Conservation (phyloP, 164 flowering plant species). For the Kingdonia uniflora region DNA sequence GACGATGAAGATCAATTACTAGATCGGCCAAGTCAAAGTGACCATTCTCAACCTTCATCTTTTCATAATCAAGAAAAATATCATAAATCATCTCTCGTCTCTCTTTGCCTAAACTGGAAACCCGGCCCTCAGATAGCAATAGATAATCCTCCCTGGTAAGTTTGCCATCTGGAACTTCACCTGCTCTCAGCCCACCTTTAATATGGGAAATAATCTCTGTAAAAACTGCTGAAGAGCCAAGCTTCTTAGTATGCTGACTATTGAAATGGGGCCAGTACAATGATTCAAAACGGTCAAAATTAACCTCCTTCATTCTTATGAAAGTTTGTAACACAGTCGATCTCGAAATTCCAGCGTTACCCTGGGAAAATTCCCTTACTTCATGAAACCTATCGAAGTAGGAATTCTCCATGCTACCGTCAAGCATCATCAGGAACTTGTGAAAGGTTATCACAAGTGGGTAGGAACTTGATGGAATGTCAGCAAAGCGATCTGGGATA, state of each 20-base stretch:
- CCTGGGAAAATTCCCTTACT: slow-evolving; percentile 12
- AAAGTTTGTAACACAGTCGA: slow-evolving; percentile 40
- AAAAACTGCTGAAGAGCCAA: slow-evolving; percentile 57
- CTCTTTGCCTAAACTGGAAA: slow-evolving; percentile 29
- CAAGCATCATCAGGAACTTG: slow-evolving; percentile 78
- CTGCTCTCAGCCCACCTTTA: slow-evolving; percentile 44
- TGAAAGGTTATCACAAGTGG: slow-evolving; percentile 69
- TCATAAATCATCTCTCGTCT: slow-evolving; percentile 46
- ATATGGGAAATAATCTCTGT: slow-evolving; percentile 71
- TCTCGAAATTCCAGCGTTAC: slow-evolving; percentile 12
- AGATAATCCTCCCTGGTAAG: slow-evolving; percentile 38
- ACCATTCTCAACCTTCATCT: slow-evolving; percentile 36
- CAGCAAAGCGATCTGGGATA: slow-evolving; percentile 48
- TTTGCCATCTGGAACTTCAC: slow-evolving; percentile 23
- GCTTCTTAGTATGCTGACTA: slow-evolving; percentile 31
- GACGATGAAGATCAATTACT: slow-evolving; percentile 52
- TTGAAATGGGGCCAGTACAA: slow-evolving; percentile 80
- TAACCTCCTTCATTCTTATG: slow-evolving; percentile 44
- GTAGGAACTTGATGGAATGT: slow-evolving; percentile 28
- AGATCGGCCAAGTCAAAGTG: slow-evolving; percentile 72
- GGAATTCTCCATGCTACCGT: slow-evolving; percentile 47
- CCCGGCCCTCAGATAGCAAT: slow-evolving; percentile 31
- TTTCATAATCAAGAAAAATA: slow-evolving; percentile 53
- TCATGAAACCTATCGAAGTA: slow-evolving; percentile 47
- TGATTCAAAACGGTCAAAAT: slow-evolving; percentile 37